Evolutionary conservation across 441 rosid genomes (phyloP), one percentile per base, ranked within the genome.

Genomic region (Corymbia calophylla): DNA sequence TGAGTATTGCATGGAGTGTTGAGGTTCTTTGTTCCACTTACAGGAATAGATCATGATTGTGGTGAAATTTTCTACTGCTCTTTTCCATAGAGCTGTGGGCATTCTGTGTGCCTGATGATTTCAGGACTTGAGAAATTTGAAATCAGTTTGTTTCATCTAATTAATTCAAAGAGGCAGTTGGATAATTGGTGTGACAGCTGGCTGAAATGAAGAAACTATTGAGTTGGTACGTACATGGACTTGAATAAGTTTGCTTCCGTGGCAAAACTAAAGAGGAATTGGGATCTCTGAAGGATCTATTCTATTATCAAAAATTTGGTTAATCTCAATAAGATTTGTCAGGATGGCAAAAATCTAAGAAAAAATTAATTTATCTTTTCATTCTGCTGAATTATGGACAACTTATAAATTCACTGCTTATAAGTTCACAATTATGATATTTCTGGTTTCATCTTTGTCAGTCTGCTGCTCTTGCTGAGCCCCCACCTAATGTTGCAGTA

Each of bases 401-500:
- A 73, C 84, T 39, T 47, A 23, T 73, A 13, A 73, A 21, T 39
- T 39, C 84, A 73, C 29, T 39, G 13, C 48, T 21, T 47, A 39
- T 73, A 39, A 21, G 53, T 44, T 88, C 17, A 25, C 27, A 18
- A 7, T 60, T 29, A 29, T 88, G 54, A 80, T 73, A 25, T 18
- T 73, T 54, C 9, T 80, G 25, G 32, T 5, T 53, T 39, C 27
- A 23, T 90, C 31, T 44, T 89, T 90, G 89, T 91, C 92, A 95
- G 95, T 91, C 95, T 91, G 92, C 88, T 87, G 93, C 80, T 54
- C 87, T 39, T 89, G 89, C 87, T 90, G 96, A 92, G 91, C 93
- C 93, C 89, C 91, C 90, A 51, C 86, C 86, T 89, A 80, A 56
- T 90, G 93, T 88, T 89, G 86, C 88, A 87, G 86, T 87, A 29